These are phyloP conservation scores for Fusarium nematophilum DNA, from an alignment of 2,329 filamentous ascomycete species.

Conservation along the genomic window DNA sequence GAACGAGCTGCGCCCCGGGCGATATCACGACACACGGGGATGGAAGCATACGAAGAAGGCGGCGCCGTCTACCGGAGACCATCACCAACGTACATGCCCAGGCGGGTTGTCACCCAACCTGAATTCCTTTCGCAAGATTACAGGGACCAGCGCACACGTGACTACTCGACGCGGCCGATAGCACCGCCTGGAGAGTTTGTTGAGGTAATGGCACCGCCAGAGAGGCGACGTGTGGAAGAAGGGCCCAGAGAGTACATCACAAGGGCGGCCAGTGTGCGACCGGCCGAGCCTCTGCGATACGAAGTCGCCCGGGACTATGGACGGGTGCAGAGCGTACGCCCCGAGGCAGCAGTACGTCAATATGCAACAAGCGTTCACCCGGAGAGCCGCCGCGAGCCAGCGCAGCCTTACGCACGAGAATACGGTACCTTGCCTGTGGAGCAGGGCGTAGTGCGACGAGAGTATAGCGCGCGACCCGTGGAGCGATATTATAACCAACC, in stretches of 20 bases:
- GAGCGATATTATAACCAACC: conserved; percentile 58
- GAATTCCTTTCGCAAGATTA: conserved; percentile 66
- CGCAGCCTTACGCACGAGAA: conserved; percentile 49
- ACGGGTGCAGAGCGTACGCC: conserved; percentile 57
- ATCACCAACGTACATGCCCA: conserved; percentile 63
- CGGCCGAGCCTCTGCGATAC: conserved; percentile 58
- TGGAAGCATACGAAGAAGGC: conserved; percentile 62
- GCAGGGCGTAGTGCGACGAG: conserved; percentile 41
- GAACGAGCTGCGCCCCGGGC: conserved; percentile 70
- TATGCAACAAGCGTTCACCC: conserved; percentile 44
- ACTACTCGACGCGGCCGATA: conserved; percentile 65
- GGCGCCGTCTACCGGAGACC: conserved; percentile 61
- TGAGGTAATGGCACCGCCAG: conserved; percentile 57
- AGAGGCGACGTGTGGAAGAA: conserved; percentile 58
- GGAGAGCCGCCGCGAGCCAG: conserved; percentile 44
- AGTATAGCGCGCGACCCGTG: conserved; percentile 56
- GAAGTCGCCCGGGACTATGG: conserved; percentile 56
- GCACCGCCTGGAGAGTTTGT: conserved; percentile 58
- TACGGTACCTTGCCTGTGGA: conserved; percentile 43
- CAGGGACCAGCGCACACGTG: conserved; percentile 66
- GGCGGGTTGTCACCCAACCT: conserved; percentile 71
- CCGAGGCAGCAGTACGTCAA: conserved; percentile 47
- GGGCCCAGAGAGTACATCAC: conserved; percentile 64
- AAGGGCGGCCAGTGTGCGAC: conserved; percentile 69
- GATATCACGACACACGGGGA: conserved; percentile 60